Evolutionary conservation across 495 filamentous ascomycete species (phyloP), one percentile per base, ranked within the genome.

Genomic region (Hypoxylon subgilvum): DNA sequence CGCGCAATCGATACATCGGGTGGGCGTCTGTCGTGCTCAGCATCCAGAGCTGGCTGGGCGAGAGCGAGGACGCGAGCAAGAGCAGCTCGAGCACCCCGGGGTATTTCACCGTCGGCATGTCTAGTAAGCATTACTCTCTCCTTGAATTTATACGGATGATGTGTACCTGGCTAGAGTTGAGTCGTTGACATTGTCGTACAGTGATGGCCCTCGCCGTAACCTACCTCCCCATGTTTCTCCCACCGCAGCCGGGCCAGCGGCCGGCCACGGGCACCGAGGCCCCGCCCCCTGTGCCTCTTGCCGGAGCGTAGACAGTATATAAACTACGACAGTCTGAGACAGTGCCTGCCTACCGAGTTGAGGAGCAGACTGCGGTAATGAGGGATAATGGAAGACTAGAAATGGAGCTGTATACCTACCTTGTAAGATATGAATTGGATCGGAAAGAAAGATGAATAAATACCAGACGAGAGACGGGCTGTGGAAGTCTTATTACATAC

Each of bases 21-120:
- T 96, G 91, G 92, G 86, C 88, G 6, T 79, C 92, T 4, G 86
- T 96, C 39, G 84, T 93, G 41, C 88, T 95, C 72, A 84, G 90
- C 47, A 73, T 96, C 34, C 91, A 96, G 75, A 83, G 78, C 59
- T 96, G 91, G 91, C 81, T 96, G 13, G 86, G 86, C 52, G 92
- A 96, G 77, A 88, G 86, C 60, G 83, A 87, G 39, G 90, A 91
- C 31, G 79, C 87, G 66, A 57, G 50, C 12, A 86, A 82, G 73
- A 85, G 81, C 63, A 86, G 72, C 50, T 69, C 78, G 35, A 75
- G 78, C 32, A 91, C 89, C 4, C 91, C 92, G n/a, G 86, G 85
- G 10, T 91, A 90, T 69, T 89, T 95, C 74, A 86, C 84, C 41
- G 88, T 95, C 35, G 81, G 86, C 61, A 96, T 96, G 92, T 82